These are phyloP conservation scores for Taiwanofungus camphoratus DNA, from an alignment of 1,284 basidiomycete genomes.

Conservation along the genomic window DNA sequence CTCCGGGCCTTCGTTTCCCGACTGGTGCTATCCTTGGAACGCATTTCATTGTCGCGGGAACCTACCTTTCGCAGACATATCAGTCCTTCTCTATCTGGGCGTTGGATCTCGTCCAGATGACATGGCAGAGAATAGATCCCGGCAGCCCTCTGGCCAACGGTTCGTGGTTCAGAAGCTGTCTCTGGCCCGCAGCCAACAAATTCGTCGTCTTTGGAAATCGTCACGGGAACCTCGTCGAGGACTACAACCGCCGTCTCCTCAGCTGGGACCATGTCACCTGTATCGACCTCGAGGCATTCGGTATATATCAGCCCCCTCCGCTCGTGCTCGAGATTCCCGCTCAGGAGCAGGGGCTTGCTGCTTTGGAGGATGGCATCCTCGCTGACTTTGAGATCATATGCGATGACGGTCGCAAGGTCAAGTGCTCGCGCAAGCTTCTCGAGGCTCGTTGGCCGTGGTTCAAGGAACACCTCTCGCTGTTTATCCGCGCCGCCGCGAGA, in stretches of 20 bases:
- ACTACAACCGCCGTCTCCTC: slow-evolving; percentile 85
- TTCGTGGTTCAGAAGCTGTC: slow-evolving; percentile 85
- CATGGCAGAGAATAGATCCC: slow-evolving; percentile 83
- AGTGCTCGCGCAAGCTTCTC: slow-evolving; percentile 77
- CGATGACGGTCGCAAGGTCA: slow-evolving; percentile 81
- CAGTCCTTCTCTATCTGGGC: slow-evolving; percentile 91
- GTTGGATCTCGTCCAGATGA: slow-evolving; percentile 73
- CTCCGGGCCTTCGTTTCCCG: slow-evolving; percentile 90
- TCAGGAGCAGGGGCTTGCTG: slow-evolving; percentile 73
- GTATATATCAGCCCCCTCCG: slow-evolving; percentile 83
- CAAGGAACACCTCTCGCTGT: slow-evolving; percentile 58
- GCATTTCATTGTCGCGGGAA: slow-evolving; percentile 85
- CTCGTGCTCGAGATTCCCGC: slow-evolving; percentile 63
- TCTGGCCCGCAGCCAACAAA: slow-evolving; percentile 76
- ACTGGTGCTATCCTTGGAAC: slow-evolving; percentile 85
- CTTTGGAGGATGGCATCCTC: slow-evolving; percentile 70
- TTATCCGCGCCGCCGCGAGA: slow-evolving; percentile 49
- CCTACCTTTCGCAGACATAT: slow-evolving; percentile 85
- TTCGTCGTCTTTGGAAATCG: slow-evolving; percentile 88
- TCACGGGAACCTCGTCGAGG: slow-evolving; percentile 81
- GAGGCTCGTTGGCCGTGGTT: slow-evolving; percentile 95
- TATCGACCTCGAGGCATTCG: slow-evolving; percentile 89
- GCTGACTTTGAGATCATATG: slow-evolving; percentile 89
- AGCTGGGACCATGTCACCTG: slow-evolving; percentile 90
- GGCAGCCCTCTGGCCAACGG: slow-evolving; percentile 73